Evolutionary conservation across 2,329 filamentous ascomycete genomes (phyloP), one percentile per base, ranked within the genome.

Genomic region (Pseudocercospora eumusae): DNA sequence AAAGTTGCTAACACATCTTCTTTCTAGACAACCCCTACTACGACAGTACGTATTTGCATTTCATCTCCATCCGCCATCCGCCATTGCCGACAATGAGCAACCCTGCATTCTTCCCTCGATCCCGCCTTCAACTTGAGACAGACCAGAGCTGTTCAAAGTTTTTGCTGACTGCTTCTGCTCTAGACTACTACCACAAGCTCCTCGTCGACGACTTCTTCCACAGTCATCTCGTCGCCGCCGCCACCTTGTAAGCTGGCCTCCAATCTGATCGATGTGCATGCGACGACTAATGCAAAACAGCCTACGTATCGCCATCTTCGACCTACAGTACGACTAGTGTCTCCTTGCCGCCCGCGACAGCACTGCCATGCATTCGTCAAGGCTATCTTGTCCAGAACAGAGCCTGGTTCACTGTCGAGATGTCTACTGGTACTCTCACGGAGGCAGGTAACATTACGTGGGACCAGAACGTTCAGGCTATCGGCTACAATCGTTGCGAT

Each of bases 401-500:
- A 23, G 47, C 60, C 11, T 49, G 45, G 45, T 53, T 40, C 28
- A 45, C 23, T 4, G 47, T 57, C 23, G 55, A 54, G 6, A 28
- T 62, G 8, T 13, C 45, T 23, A 58, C 45, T 31, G 54, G 55
- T 5, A n/a, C 8, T 21, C 23, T 23, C 15, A 31, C 23, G 4
- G 5, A 8, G 7, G 31, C 36, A 20, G 60, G 60, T 54, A 62
- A 33, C 8, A 53, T 62, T 45, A 8, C 31, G 3, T 31, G 45
- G n/a, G n/a, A 33, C 27, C 11, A 27, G 8, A 49, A 49, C 18
- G 18, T 47, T n/a, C 47, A 62, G 15, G 60, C 60, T 20, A 62
- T 62, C 23, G 60, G 60, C 9, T 62, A 49, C 55, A 62, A 62
- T 18, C 21, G 27, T 10, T 54, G 25, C 31, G 60, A 62, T n/a